Evolutionary conservation across 2,329 filamentous ascomycete genomes (phyloP), one percentile per base, ranked within the genome.

Genomic region (Plectosphaerella cucumerina): DNA sequence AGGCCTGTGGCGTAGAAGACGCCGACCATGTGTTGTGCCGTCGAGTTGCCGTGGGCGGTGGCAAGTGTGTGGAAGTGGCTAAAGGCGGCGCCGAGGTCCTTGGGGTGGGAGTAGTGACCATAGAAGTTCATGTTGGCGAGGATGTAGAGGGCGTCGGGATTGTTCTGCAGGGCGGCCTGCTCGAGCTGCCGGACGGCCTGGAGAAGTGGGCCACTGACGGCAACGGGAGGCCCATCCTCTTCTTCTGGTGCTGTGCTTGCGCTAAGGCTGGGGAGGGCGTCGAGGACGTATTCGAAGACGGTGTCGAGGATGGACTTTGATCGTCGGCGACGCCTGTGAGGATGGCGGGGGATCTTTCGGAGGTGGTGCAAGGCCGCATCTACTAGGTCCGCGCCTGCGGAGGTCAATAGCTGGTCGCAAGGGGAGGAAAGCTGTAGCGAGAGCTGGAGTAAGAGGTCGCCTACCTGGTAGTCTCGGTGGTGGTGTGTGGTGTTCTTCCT

Each of bases 101-200:
- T 81, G 2, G 93, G 92, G 62, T 97, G 81, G 20, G 89, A 88
- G 69, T 87, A 96, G 69, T 97, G 97, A 65, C 94, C 94, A 62
- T 94, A 91, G 70, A 97, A 97, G 73, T 95, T 96, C 79, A 99
- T 86, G 66, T 99, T 90, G 17, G 90, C 94, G 21, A 99, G 78
- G 15, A 96, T 76, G 63, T 87, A 96, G 44, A 97, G 82, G 5
- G 94, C 94, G 66, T 99, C 92, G 2, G 89, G 80, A 63, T 90
- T 84, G 57, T 82, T 81, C 54, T 75, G 70, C 15, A 69, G 67
- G 14, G 78, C 75, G 1, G 80, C 76, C 51, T 76, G 69, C 54
- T 82, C 71, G 18, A 84, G 73, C 20, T 81, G 67, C 49, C 69
- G 69, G 21, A 82, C 75, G 5, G 79, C 79, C 26, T 77, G 74